A percentile compares a stretch with the other conserved stretches of the same genome.
These are phyloP conservation scores for Thermothielavioides terrestris DNA, from an alignment of 495 filamentous ascomycete species.

Conservation along the genomic window DNA sequence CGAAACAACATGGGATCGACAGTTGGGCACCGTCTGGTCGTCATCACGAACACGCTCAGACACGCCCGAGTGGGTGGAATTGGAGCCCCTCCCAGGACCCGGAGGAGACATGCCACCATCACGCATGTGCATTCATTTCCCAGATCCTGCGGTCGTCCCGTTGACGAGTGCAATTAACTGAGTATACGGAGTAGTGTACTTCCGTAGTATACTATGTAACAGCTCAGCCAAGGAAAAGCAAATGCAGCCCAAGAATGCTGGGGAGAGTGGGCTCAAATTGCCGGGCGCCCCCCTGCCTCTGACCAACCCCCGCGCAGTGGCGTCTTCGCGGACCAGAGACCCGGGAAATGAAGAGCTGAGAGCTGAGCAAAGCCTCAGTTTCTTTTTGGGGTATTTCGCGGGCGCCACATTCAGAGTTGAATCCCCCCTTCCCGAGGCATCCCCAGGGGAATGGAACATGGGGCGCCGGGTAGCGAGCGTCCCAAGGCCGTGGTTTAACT, in stretches of 20 bases:
- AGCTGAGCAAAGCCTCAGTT: too few species aligned
- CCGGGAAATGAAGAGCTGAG: too few species aligned
- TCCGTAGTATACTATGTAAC: neutral
- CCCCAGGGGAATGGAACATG: neutral
- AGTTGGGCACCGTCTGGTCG: too few species aligned
- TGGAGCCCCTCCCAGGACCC: neutral
- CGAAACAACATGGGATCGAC: too few species aligned
- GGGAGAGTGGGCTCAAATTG: neutral
- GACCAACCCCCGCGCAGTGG: neutral
- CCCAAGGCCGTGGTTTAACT: neutral
- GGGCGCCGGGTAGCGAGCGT: too few species aligned
- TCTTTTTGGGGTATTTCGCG: too few species aligned
- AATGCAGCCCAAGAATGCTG: neutral
- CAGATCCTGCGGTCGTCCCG: neutral
- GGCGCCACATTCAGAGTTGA: too few species aligned
- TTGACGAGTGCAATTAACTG: too few species aligned
- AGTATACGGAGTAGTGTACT: neutral
- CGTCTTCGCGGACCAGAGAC: too few species aligned
- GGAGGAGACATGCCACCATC: too few species aligned
- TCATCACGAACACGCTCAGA: too few species aligned
- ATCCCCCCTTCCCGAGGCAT: neutral
- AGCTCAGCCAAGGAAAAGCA: neutral
- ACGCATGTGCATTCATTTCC: neutral
- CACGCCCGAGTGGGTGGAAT: too few species aligned
- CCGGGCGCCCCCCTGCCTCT: neutral